Base-by-base conservation (phyloP, 106 monocot genomes). In the Acorus calamus region DNA sequence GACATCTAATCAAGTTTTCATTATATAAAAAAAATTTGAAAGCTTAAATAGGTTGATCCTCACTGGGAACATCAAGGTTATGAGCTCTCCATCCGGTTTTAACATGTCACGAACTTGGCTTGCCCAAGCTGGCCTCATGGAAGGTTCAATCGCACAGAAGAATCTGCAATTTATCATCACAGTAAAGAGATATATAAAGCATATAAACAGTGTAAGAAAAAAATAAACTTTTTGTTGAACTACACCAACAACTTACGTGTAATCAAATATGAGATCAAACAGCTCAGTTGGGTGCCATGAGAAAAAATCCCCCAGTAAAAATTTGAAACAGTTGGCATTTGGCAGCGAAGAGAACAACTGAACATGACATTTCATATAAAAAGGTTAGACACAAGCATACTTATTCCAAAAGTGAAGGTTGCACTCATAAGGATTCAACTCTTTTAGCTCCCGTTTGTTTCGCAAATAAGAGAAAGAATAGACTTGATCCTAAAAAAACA, bases 241-340 rank as follows among this genome's bases (percentile, higher is more conserved):
- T 11, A 14, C 45, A 14, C 12, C 28, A 53, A 6, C 43, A 43
- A 73, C 88, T 76, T 76, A 93, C 92, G 80, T 80, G 69, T 93
- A 93, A 71, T 93, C 92, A 70, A 93, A 85, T 12, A 93, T 74
- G 42, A 85, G 68, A 82, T 93, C 88, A 75, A 93, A 93, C 62
- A 59, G 52, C 63, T 85, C 81, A 44, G 49, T 4, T 52, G 92
- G 75, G 4, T 60, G 77, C 87, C 85, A 93, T 43, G 49, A 79
- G 63, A 93, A 93, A 76, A 93, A 88, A 79, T 93, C 85, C 49
- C 42, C 92, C 13, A 42, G 75, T 65, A 88, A 44, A 61, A 93
- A 93, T 7, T 62, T 57, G 60, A 78, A 85, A 63, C 72, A 77
- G 14, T 59, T 72, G 61, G 71, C 71, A 74, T 75, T 85, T 69